Base-by-base conservation (phyloP, 805 yeast genomes). In the Yamadazyma kitorensis region DNA sequence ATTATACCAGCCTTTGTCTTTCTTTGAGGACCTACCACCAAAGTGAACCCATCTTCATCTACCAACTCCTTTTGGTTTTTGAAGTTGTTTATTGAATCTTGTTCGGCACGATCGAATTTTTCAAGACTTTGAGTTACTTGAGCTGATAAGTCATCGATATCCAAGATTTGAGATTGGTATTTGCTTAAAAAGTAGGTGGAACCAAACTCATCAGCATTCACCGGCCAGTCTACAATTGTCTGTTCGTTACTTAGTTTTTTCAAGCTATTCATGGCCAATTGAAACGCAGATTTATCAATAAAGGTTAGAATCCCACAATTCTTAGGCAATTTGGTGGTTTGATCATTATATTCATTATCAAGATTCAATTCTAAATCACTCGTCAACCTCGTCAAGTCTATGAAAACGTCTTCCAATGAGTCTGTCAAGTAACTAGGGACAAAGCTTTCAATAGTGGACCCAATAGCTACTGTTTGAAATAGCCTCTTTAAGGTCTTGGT, bases 41-140 rank as follows among this genome's bases (percentile, higher is more conserved):
- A 64, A 1, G 95, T 87, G 62, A 89, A 89, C 2, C 97, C 98
- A 56, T 89, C 97, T 44, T 84, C 96, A 56, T 89, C 98, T 3
- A 88, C 93, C 20, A 76, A 49, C 28, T 75, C 70, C 17, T 74
- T 71, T 64, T 78, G 77, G 8, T 67, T 67, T 36, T 71, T 70
- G 31, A 81, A 57, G 30, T 72, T 74, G 23, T 77, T 80, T 18
- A 67, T 65, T 2, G 80, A 76, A 39, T 72, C 76, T 41, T 70
- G 71, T 55, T 91, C 98, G 17, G 80, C 75, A 36, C 69, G 61
- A 48, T 82, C 85, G 59, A 88, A 91, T 8, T 76, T 75, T 18
- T 59, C 61, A 69, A 91, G 71, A 15, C 82, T 74, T 24, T 68
- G 65, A 26, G 84, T 70, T 2, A 87, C 86, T 24, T 72, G 64